Evolutionary conservation across 208 protist genomes (phyloP).

Genomic region (Wallacemonas sp.): DNA sequence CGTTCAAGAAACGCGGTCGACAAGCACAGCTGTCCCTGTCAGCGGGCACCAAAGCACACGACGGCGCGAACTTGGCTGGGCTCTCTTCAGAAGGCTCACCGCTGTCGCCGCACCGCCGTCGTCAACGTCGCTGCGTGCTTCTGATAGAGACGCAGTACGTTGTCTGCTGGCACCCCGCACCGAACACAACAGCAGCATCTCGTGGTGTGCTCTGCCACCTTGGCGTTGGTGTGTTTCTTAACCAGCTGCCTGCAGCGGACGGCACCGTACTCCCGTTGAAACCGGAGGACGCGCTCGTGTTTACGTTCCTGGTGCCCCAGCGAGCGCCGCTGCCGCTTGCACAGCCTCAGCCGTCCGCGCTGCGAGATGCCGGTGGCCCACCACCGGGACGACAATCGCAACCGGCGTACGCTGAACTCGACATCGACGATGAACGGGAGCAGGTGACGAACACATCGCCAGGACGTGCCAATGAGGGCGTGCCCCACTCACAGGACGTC

Average conservation of each 20-base stretch:
- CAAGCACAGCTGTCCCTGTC: too few species aligned
- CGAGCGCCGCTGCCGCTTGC: not conserved
- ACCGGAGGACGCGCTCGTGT: not conserved
- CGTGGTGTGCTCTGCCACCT: not conserved
- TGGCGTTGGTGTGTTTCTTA: not conserved
- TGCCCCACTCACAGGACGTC: too few species aligned
- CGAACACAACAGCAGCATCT: not conserved
- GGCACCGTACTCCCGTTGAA: not conserved
- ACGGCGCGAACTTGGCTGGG: too few species aligned
- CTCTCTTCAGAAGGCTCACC: too few species aligned
- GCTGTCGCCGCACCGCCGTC: not conserved
- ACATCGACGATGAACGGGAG: too few species aligned
- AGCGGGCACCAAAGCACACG: too few species aligned
- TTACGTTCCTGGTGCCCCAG: slow-evolving; percentile 10
- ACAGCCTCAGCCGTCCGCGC: not conserved
- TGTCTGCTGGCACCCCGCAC: not conserved
- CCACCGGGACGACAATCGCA: too few species aligned
- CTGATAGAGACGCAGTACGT: slow-evolving; percentile 1
- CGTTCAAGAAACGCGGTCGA: too few species aligned
- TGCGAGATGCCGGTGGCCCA: too few species aligned
- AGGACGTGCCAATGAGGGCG: too few species aligned
- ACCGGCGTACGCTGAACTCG: too few species aligned
- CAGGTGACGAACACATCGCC: too few species aligned
- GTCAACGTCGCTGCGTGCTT: not conserved
- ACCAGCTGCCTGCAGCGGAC: not conserved